phyloP scores from a whole-genome alignment of 345 rosid species.

The Populus euphratica region DNA sequence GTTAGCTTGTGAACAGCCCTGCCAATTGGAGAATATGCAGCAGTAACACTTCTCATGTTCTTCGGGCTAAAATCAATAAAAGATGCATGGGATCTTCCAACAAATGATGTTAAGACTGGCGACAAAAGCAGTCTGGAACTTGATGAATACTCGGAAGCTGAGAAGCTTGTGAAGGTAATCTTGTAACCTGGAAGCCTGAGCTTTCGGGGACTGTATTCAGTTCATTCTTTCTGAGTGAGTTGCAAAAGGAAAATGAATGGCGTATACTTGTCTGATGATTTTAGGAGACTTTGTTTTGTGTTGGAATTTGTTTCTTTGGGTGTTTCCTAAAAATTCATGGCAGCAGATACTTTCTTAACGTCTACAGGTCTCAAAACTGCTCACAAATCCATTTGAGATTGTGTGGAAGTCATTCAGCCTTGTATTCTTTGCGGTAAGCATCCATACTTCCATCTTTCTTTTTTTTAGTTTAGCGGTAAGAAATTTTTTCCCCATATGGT shows the following conservation, averaged over 20 bases:
- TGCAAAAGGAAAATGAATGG: background rate
- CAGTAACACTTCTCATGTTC: constrained; percentile 78
- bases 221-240: background rate
- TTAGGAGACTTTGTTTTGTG: constrained; percentile 3
- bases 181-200: background rate
- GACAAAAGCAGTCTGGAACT: constrained; percentile 56
- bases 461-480: background rate
- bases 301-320: background rate
- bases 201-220: background rate
- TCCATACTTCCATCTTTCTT: constrained; percentile 10
- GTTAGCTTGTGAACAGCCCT: constrained; percentile 52
- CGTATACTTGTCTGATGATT: background rate
- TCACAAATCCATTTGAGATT: constrained; percentile 84
- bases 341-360: background rate
- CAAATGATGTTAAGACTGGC: constrained; percentile 48
- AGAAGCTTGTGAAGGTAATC: constrained; percentile 84
- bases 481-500: background rate
- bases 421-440: constrained; percentile 86
- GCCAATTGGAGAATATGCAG: constrained; percentile 97
- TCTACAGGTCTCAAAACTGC: constrained; percentile 61
- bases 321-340: background rate
- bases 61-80: constrained; percentile 95
- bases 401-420: constrained; percentile 97
- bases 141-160: constrained; percentile 83
- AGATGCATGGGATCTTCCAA: constrained; percentile 93